These are phyloP conservation scores for Hyphopichia khmerensis DNA, from an alignment of 1,139 yeast genomes.

Conservation along the genomic window DNA sequence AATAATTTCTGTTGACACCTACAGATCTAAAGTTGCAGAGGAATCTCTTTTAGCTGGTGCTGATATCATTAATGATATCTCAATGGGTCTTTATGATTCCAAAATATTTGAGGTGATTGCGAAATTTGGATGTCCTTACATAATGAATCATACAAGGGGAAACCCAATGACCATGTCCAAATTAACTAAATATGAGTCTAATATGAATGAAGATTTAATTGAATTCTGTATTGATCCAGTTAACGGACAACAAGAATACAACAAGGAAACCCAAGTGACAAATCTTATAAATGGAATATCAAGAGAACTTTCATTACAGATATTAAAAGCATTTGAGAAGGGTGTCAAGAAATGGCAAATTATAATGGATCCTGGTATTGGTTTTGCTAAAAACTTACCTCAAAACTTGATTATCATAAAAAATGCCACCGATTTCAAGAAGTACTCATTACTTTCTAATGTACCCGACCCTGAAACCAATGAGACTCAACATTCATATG, in stretches of 20 bases:
- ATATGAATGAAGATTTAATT: conserved; percentile 36
- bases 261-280: conserved; percentile 25
- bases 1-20: conserved; percentile 81
- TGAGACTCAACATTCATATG: conserved; percentile 24
- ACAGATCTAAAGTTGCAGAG: conserved; percentile 71
- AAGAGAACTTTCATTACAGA: conserved; percentile 60
- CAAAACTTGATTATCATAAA: conserved; percentile 72
- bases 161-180: conserved; percentile 70
- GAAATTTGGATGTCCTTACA: conserved; percentile 68
- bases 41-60: conserved; percentile 75
- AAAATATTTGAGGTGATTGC: conserved; percentile 68
- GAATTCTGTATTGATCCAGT: conserved; percentile 38
- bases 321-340: conserved; percentile 52
- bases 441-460: conserved; percentile 38
- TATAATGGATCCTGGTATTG: conserved; percentile 90
- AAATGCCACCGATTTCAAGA: conserved; percentile 54
- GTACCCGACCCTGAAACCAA: conserved; percentile 17
- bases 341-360: conserved; percentile 91
- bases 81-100: conserved; percentile 75
- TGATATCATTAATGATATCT: conserved; percentile 86
- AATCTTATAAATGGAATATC: conserved; percentile 51
- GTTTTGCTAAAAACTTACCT: conserved; percentile 74
- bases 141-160: conserved; percentile 86
- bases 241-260: conserved; percentile 24
- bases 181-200: conserved; percentile 54